Conservation (phyloP, 2,329 filamentous ascomycete species). For the Aspergillus neotritici region DNA sequence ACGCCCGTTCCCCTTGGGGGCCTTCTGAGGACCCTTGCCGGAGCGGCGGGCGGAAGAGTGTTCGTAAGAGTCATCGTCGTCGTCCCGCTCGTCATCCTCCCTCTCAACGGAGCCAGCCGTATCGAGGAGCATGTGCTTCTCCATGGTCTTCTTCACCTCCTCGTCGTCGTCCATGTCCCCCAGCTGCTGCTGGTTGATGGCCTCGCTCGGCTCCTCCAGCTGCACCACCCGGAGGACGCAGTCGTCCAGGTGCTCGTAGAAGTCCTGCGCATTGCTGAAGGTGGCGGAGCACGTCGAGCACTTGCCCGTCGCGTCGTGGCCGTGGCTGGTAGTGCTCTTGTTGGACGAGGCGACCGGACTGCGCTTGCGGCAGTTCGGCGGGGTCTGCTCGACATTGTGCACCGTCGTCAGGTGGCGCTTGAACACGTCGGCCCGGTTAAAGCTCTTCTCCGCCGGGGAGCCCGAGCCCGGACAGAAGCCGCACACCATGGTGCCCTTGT, state of each 20-base stretch:
- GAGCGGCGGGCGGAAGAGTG: constrained; percentile 38
- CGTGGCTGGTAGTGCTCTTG: constrained; percentile 66
- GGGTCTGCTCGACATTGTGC: constrained; percentile 86
- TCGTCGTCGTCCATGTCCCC: constrained; percentile 57
- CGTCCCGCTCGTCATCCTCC: constrained; percentile 46
- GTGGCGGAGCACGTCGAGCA: constrained; percentile 86
- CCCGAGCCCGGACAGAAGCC: constrained; percentile 89
- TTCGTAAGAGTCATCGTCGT: constrained; percentile 53
- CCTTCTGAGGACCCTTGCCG: constrained; percentile 44
- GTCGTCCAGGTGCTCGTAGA: constrained; percentile 88
- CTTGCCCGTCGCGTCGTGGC: constrained; percentile 72
- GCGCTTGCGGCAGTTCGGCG: constrained; percentile 84
- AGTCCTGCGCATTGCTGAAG: constrained; percentile 85
- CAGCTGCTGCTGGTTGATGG: constrained; percentile 52
- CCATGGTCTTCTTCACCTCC: constrained; percentile 53
- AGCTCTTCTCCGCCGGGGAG: constrained; percentile 85
- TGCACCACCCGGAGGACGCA: constrained; percentile 61
- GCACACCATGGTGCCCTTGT: constrained; percentile 96
- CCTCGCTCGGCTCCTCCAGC: constrained; percentile 53
- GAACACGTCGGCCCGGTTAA: constrained; percentile 93
- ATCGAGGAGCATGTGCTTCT: constrained; percentile 51
- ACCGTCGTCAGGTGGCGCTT: constrained; percentile 88
- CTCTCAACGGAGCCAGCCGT: constrained; percentile 49
- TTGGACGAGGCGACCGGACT: constrained; percentile 39
- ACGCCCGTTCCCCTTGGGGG: constrained; percentile 47